Percentiles rank a stretch among this genome's conserved stretches.
These are phyloP conservation scores for Parachaetomium inaequale DNA, from an alignment of 495 filamentous ascomycete genomes.

Conservation along the genomic window DNA sequence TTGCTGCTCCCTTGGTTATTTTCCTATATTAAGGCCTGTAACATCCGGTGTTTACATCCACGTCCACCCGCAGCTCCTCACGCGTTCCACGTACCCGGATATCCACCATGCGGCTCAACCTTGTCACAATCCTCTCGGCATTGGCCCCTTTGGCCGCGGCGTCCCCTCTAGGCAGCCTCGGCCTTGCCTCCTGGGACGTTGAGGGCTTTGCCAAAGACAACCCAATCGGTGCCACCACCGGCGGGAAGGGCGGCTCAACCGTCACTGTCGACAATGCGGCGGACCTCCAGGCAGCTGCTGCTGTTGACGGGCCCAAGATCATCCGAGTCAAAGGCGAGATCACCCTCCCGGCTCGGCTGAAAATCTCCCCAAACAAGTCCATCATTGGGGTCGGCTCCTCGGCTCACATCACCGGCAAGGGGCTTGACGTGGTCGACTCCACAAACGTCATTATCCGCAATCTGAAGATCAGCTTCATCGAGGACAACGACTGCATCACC, in stretches of 20 bases:
- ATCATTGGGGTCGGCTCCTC: conserved; percentile 48
- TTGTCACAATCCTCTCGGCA: conserved; percentile 5
- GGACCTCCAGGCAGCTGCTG: conserved; percentile 47
- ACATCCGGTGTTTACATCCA: neutral
- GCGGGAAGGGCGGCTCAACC: conserved; percentile 54
- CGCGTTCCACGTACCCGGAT: neutral
- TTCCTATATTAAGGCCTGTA: conserved; percentile 1
- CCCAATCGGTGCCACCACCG: conserved; percentile 50
- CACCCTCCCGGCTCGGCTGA: conserved; percentile 39
- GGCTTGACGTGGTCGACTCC: conserved; percentile 44
- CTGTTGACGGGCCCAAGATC: conserved; percentile 40
- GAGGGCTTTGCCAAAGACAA: conserved; percentile 40
- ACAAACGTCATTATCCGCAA: conserved; percentile 60
- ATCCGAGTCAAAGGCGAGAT: conserved; percentile 48
- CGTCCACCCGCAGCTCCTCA: too few relatives aligned
- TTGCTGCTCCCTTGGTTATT: neutral
- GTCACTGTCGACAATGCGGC: conserved; percentile 55
- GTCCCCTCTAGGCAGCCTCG: neutral
- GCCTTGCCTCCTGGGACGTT: conserved; percentile 25
- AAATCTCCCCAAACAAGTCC: conserved; percentile 53
- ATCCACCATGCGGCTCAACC: conserved; percentile 16
- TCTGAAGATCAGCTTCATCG: conserved; percentile 56
- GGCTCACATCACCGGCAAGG: conserved; percentile 37
- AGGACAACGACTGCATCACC: conserved; percentile 57
- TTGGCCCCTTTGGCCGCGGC: conserved; percentile 5